phyloP scores from a whole-genome alignment of 2,329 filamentous ascomycete genomes.

The Clarireedia paspali region DNA sequence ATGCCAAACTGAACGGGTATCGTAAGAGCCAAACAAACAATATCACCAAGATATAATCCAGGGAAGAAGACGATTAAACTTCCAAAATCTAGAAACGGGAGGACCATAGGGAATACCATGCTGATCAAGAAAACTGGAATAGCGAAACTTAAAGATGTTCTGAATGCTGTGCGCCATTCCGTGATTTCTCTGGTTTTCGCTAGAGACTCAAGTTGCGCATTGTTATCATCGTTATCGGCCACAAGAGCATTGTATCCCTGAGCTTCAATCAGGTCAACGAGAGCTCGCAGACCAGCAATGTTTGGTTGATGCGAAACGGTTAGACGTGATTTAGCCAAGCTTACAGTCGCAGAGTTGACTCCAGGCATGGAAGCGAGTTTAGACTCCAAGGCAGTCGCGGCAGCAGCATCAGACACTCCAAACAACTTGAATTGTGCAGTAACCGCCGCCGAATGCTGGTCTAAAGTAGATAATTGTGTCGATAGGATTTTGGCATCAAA shows the following conservation, averaged over 20 bases:
- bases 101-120: slow-evolving; percentile 88
- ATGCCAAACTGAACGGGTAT: slow-evolving; percentile 95
- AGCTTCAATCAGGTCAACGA: slow-evolving; percentile 78
- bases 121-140: slow-evolving; percentile 85
- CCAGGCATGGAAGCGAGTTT: slow-evolving; percentile 59
- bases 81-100: slow-evolving; percentile 72
- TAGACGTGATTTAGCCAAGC: slow-evolving; percentile 65
- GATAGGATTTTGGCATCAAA: slow-evolving; percentile 83
- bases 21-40: slow-evolving; percentile 76
- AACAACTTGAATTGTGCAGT: slow-evolving; percentile 77
- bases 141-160: slow-evolving; percentile 70
- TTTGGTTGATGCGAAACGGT: slow-evolving; percentile 65
- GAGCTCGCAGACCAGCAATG: slow-evolving; percentile 67
- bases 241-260: slow-evolving; percentile 82
- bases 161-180: slow-evolving; percentile 81
- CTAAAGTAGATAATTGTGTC: slow-evolving; percentile 53
- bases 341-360: slow-evolving; percentile 66
- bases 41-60: slow-evolving; percentile 81
- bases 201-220: slow-evolving; percentile 89
- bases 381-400: slow-evolving; percentile 66
- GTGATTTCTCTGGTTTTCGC: slow-evolving; percentile 95
- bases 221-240: slow-evolving; percentile 89
- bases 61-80: slow-evolving; percentile 52
- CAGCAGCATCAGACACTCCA: slow-evolving; percentile 63
- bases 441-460: slow-evolving; percentile 47